phyloP scores from a whole-genome alignment of 2,329 filamentous ascomycete genomes.

The Chaetomiaceae sp. region DNA sequence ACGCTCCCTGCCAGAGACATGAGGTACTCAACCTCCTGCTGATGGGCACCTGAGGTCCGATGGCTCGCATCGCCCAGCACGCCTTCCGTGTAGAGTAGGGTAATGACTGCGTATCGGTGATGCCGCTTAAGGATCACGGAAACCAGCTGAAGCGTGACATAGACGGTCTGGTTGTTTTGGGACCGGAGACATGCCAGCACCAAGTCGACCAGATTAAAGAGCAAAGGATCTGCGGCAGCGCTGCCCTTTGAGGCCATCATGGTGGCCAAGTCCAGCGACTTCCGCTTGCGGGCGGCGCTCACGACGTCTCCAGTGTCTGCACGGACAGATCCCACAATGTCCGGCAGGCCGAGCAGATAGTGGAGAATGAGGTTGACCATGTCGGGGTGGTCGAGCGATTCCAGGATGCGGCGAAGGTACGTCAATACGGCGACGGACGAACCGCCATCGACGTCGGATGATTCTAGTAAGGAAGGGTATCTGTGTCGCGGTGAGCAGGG shows the following conservation, averaged over 20 bases:
- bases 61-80: slow-evolving; percentile 47
- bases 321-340: slow-evolving; percentile 37
- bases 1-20: slow-evolving; percentile 62
- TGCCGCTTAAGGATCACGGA: slow-evolving; percentile 82
- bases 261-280: slow-evolving; percentile 80
- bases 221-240: slow-evolving; percentile 65
- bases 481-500: slow-evolving; percentile 37
- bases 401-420: slow-evolving; percentile 83
- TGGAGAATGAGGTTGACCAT: slow-evolving; percentile 90
- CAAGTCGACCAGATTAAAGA: slow-evolving; percentile 92
- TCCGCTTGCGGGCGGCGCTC: slow-evolving; percentile 70
- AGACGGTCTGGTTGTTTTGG: slow-evolving; percentile 78
- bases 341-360: slow-evolving; percentile 80
- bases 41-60: slow-evolving; percentile 67
- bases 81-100: slow-evolving; percentile 62
- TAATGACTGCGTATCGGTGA: slow-evolving; percentile 76
- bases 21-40: slow-evolving; percentile 67
- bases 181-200: slow-evolving; percentile 81
- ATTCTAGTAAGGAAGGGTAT: slow-evolving; percentile 92
- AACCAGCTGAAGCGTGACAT: slow-evolving; percentile 80
- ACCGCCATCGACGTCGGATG: slow-evolving; percentile 92
- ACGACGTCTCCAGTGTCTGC: slow-evolving; percentile 44
- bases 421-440: slow-evolving; percentile 94
- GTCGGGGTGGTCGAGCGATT: slow-evolving; percentile 86
- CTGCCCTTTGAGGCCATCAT: slow-evolving; percentile 72